phyloP scores from a whole-genome alignment of 148 eudicot genomes.

The Arbutus unedo region DNA sequence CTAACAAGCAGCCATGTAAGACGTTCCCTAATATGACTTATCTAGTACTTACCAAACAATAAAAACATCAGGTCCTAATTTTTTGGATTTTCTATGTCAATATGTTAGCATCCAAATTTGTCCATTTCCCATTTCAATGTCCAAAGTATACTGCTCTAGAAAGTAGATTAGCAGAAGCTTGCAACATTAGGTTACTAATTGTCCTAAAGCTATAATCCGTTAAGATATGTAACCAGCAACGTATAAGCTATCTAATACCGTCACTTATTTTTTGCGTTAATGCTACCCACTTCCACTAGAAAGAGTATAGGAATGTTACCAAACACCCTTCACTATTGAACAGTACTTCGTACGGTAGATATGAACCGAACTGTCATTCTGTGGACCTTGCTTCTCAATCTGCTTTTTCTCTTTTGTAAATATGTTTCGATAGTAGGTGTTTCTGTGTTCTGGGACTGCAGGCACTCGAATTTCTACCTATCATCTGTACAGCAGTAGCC shows the following conservation, averaged over 20 bases:
- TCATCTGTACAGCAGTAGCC: no score
- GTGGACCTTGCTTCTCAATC: no score
- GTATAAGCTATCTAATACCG: not conserved
- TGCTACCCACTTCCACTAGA: no score
- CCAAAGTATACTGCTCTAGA: not conserved
- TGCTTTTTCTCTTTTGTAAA: no score
- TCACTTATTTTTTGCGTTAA: not conserved
- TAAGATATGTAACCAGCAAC: not conserved
- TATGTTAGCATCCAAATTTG: not conserved
- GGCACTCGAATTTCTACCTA: no score
- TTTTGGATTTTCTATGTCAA: not conserved
- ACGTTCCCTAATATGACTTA: not conserved
- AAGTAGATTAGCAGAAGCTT: not conserved
- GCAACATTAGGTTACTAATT: not conserved
- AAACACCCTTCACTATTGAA: no score
- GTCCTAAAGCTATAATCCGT: not conserved
- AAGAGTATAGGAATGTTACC: no score
- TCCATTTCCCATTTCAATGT: not conserved
- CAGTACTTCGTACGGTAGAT: no score
- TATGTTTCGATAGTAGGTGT: no score
- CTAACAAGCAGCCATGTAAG: not conserved
- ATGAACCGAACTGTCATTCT: no score
- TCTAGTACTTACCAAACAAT: not conserved
- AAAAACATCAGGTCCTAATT: not conserved
- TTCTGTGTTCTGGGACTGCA: no score